These are phyloP conservation scores for Macrocybe gigantea DNA, from an alignment of 768 basidiomycete genomes.

Conservation along the genomic window DNA sequence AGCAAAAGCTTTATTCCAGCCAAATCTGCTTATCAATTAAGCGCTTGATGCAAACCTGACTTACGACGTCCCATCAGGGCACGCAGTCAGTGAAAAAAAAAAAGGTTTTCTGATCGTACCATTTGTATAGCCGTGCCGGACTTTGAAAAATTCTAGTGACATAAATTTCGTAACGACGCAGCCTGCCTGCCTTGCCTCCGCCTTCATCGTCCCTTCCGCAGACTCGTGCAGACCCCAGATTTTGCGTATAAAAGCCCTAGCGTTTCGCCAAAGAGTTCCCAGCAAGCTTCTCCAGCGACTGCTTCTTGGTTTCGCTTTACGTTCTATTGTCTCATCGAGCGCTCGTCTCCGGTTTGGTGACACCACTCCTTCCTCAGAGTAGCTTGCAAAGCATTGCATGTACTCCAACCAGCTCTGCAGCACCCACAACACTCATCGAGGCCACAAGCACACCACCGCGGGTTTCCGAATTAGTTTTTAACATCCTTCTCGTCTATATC, in stretches of 20 bases:
- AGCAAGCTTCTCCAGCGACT: neutral
- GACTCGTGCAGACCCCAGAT: neutral
- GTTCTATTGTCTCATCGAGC: neutral
- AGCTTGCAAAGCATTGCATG: slow-evolving; percentile 63
- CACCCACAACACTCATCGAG: slow-evolving; percentile 85
- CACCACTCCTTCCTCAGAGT: slow-evolving; percentile 18
- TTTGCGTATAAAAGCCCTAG: neutral
- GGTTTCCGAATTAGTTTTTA: slow-evolving; percentile 52
- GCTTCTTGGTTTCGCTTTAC: slow-evolving; percentile 1
- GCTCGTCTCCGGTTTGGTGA: slow-evolving; percentile 3
- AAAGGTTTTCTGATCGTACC: slow-evolving; percentile 3
- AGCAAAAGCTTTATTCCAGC: no score
- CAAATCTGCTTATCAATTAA: no score
- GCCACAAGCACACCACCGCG: slow-evolving; percentile 75
- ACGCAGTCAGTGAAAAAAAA: neutral
- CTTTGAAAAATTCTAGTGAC: slow-evolving; percentile 7
- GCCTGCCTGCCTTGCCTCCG: neutral
- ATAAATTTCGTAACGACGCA: neutral
- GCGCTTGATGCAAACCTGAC: no score
- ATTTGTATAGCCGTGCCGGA: slow-evolving; percentile 4
- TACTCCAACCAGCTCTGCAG: slow-evolving; percentile 93
- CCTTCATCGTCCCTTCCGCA: neutral
- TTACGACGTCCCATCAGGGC: no score
- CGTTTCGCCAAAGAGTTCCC: neutral
- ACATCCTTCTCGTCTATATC: slow-evolving; percentile 23